A percentile compares a stretch with the other conserved stretches of the same genome.
Evolutionary conservation across 2,329 filamentous ascomycete species (phyloP).

Genomic region (Neophaeococcomyces mojaviensis): DNA sequence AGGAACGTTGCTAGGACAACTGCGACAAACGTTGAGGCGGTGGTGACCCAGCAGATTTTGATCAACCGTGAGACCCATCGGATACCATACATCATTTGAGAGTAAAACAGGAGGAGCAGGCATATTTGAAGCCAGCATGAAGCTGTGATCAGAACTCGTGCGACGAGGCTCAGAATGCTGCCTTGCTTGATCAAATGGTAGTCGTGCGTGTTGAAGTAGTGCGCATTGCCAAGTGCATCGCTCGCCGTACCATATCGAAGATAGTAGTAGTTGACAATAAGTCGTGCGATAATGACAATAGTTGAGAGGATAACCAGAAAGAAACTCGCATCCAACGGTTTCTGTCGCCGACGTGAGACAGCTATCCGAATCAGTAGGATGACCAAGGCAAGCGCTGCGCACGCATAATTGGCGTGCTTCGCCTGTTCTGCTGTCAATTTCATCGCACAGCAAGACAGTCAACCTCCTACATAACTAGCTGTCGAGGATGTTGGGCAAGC

Average conservation of each 20-base stretch:
- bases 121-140: slow-evolving; percentile 24
- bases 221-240: slow-evolving; percentile 1
- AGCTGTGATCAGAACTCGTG: slow-evolving; percentile 20
- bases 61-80: slow-evolving; percentile 21
- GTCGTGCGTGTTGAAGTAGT: slow-evolving; percentile 17
- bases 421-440: slow-evolving; percentile 3
- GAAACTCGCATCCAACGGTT: slow-evolving; percentile 3
- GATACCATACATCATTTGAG: slow-evolving; percentile 18
- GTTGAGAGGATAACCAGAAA: slow-evolving; percentile 5
- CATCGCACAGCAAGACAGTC: background rate
- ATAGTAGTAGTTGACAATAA: slow-evolving; percentile 6
- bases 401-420: slow-evolving; percentile 7
- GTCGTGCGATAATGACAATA: background rate
- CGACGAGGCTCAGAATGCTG: slow-evolving; percentile 21
- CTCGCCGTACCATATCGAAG: slow-evolving; percentile 4
- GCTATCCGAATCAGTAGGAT: background rate
- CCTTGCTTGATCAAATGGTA: slow-evolving; percentile 23
- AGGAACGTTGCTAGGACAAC: slow-evolving; percentile 30
- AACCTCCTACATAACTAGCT: too few relatives aligned
- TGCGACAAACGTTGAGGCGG: slow-evolving; percentile 27
- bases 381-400: background rate
- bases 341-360: slow-evolving; percentile 1
- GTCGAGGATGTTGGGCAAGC: too few relatives aligned
- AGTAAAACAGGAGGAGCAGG: slow-evolving; percentile 24
- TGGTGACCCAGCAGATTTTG: slow-evolving; percentile 23